Evolutionary conservation across 805 yeast species (phyloP), one percentile per base, ranked within the genome.

Genomic region (Zygosaccharomyces bisporus): DNA sequence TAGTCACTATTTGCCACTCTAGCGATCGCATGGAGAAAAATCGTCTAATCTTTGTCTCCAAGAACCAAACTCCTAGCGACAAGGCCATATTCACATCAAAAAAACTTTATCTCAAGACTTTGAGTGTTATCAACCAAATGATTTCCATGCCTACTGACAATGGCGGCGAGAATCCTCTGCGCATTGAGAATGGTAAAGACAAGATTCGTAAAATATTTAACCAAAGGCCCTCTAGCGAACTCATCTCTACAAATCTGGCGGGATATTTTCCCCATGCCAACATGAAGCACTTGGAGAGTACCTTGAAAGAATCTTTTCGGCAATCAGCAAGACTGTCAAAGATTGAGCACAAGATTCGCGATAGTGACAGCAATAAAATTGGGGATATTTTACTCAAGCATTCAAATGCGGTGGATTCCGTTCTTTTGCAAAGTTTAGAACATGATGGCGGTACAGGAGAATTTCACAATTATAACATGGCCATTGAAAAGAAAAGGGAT

Each of bases 211-310:
- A 67, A 37, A 61, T 86, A 47, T 82, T 83, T 63, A 95, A 95
- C 18, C 96, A 87, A 63, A 74, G 99, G 57, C 99, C 99, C 5
- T 90, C 98, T 1, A 82, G 93, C 47, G 95, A 88, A 59, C 75
- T 90, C 54, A 93, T 91, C 49, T 86, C 97, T 1, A 81, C 90
- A 1, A 88, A 91, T 58, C 69, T 91, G 51, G 83, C 89, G 1
- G 95, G 90, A 51, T 91, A 86, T 63, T 93, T 93, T 72, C 99
- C 99, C 0, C 83, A 81, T 31, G 81, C 95, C 0, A 81, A 79
- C 18, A 76, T 80, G 41, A 72, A 75, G 35, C 83, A 83, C 45
- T 73, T 93, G 50, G 84, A 84, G 49, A 81, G 83, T 45, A 90
- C 96, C 1, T 77, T 90, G 35, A 70, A 95, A 16, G 89, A 87